Conservation (phyloP, 2,329 filamentous ascomycete species). For the Aspergillus udagawae region DNA sequence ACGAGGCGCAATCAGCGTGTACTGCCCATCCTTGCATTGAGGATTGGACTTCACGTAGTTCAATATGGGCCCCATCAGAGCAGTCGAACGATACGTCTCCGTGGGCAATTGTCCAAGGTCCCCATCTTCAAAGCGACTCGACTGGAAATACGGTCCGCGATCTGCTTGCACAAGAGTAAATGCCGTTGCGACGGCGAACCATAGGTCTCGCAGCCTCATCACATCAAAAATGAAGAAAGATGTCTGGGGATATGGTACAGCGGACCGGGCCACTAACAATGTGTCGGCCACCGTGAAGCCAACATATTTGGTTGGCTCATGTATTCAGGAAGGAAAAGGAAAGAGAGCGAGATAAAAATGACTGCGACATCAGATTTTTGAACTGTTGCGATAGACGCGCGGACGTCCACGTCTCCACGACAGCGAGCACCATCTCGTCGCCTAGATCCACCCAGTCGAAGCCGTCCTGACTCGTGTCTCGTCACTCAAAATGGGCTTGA, state of each 20-base stretch:
- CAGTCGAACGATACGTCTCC: constrained; percentile 22
- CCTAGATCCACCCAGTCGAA: too few species aligned
- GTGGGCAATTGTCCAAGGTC: constrained; percentile 22
- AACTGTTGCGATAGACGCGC: not conserved
- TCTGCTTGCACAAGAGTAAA: constrained; percentile 5
- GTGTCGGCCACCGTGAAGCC: not conserved
- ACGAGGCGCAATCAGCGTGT: constrained; percentile 40
- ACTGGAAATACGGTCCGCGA: constrained; percentile 12
- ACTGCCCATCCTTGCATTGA: constrained; percentile 37
- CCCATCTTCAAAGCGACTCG: constrained; percentile 16
- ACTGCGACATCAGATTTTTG: not conserved
- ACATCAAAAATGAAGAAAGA: not conserved
- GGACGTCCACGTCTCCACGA: not conserved
- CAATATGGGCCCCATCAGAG: constrained; percentile 21
- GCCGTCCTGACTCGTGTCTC: too few species aligned
- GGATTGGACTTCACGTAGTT: constrained; percentile 21
- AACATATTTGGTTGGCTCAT: not conserved
- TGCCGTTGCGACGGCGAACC: not conserved
- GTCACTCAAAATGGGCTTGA: too few species aligned
- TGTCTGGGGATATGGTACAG: too few species aligned
- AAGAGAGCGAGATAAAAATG: not conserved
- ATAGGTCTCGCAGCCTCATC: not conserved
- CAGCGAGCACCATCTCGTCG: not conserved
- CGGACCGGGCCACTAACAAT: not conserved
- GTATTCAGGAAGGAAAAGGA: not conserved